Evolutionary conservation across 2,329 filamentous ascomycete genomes (phyloP), one percentile per base, ranked within the genome.

Genomic region (Neurospora sp.): DNA sequence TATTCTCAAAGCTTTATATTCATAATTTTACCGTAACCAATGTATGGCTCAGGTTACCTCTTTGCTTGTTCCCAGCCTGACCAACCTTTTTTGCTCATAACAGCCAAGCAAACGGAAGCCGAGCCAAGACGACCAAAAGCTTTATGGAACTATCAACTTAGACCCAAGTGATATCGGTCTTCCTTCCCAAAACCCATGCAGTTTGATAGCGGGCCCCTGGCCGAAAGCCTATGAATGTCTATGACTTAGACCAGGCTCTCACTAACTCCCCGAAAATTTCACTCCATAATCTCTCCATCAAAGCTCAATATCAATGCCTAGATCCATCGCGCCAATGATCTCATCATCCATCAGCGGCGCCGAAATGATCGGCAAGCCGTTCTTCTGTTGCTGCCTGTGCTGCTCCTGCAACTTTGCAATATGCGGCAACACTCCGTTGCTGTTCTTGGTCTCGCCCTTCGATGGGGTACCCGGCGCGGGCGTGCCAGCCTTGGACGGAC

Each of bases 301-400:
- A 37, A 69, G 33, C 65, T 76, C 75, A 43, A 97, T 92, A 75
- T 98, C 95, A 78, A 98, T 93, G 37, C 93, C 95, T 75, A 98
- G 82, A 78, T 98, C 96, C 83, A 98, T 83, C 36, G 89, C 87
- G 1, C 91, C 93, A 79, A 98, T 95, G 69, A 97, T 91, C 77
- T 98, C 96, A 77, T 98, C 96, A 72, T 97, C 94, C 83, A 91
- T 91, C 70, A 93, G 87, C 38, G 91, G 89, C 81, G 92, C 89
- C 77, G 95, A 92, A 67, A 93, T 91, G 12, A 89, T 89, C 3
- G 88, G 85, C 71, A 89, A 80, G 12, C 86, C 86, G 75, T 86
- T 88, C 80, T 86, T 76, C 28, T 62, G 52, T 70, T 80, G 80
- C 37, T 68, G 73, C 72, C 82, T 82, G 75, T 83, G 83, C 79